Percentiles rank a stretch among this genome's conserved stretches.
Evolutionary conservation across 176 grass and related monocot genomes (phyloP).

Genomic region (Puya raimondii): DNA sequence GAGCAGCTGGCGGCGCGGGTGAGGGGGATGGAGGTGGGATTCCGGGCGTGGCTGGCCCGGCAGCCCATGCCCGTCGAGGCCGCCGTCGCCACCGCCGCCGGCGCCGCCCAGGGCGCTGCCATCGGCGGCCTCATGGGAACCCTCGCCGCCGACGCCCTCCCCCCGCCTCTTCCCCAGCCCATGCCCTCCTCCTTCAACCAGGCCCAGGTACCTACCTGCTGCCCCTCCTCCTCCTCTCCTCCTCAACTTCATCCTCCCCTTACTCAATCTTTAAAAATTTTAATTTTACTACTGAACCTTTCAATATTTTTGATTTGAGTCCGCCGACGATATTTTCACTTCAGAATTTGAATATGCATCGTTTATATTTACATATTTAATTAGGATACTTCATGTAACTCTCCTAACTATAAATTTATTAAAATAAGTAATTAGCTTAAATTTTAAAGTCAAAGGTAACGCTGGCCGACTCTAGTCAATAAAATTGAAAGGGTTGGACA

Average conservation of each 20-base stretch:
- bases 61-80: conserved; percentile 76
- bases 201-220: not conserved
- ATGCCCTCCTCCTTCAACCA: not conserved
- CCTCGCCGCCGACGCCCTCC: conserved; percentile 35
- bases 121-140: conserved; percentile 83
- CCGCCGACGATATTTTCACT: no score
- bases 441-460: no score
- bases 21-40: conserved; percentile 44
- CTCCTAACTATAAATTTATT: no score
- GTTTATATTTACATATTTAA: no score
- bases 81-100: conserved; percentile 48
- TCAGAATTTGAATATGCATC: no score
- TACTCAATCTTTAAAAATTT: no score
- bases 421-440: no score
- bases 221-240: not conserved
- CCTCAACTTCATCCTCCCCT: not conserved
- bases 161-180: conserved; percentile 15
- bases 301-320: not conserved
- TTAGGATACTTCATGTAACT: no score
- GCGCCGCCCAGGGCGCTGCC: conserved; percentile 62
- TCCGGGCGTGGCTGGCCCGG: conserved; percentile 62
- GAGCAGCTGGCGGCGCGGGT: conserved; percentile 39
- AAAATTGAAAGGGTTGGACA: no score
- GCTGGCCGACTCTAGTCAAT: no score
- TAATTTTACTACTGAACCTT: no score